Conservation (phyloP, 2,329 filamentous ascomycete genomes). For the Talaromyces sp. region DNA sequence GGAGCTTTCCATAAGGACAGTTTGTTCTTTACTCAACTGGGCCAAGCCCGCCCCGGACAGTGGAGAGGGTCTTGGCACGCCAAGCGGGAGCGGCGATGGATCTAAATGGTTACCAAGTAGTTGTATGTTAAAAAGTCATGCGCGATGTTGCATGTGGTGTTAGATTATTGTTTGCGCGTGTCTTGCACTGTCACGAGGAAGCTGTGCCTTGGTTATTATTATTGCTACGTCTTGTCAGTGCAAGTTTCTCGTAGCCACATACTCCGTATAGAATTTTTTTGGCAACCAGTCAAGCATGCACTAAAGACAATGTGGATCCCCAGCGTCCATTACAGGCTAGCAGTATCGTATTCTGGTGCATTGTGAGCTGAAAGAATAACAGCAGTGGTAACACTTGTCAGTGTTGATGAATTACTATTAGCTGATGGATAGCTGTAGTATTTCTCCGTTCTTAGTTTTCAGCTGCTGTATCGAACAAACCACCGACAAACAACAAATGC, state of each 20-base stretch:
- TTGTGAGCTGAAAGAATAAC: background rate
- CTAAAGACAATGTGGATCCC: background rate
- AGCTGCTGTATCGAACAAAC: background rate
- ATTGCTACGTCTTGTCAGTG: no score
- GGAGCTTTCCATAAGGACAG: slow-evolving; percentile 31
- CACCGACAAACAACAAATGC: background rate
- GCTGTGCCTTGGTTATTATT: no score
- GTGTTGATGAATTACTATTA: background rate
- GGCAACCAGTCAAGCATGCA: background rate
- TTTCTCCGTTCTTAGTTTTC: background rate
- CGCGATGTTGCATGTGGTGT: no score
- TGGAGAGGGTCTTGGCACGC: background rate
- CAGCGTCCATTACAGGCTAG: background rate
- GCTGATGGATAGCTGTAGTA: background rate
- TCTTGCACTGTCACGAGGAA: no score
- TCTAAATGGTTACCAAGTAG: background rate
- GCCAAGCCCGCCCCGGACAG: background rate
- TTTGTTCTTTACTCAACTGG: slow-evolving; percentile 34
- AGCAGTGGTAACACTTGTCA: background rate
- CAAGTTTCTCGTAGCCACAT: background rate
- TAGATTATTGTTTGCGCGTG: no score
- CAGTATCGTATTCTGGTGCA: background rate
- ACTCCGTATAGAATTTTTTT: background rate
- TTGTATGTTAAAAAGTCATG: no score
- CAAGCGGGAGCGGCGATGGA: background rate